Percentiles rank a stretch among this genome's conserved stretches.
phyloP scores from a whole-genome alignment of 306 rosid genomes.

The Prunus davidiana region DNA sequence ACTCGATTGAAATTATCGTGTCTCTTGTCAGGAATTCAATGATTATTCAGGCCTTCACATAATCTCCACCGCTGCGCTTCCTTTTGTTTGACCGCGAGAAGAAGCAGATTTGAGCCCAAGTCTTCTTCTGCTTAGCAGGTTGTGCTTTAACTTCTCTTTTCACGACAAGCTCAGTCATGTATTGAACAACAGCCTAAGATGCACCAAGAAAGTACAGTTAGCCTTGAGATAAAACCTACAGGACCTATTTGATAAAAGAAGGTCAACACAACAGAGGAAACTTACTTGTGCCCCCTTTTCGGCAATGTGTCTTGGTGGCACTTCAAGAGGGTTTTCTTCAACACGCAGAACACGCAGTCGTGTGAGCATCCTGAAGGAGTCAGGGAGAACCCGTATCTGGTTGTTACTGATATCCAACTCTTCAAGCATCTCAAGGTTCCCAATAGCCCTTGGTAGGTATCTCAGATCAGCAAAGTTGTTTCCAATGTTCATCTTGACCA shows the following conservation, averaged over 20 bases:
- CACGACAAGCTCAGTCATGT: slow-evolving; percentile 63
- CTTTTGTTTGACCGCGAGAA: slow-evolving; percentile 71
- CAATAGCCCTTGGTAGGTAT: slow-evolving; percentile 73
- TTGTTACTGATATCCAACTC: slow-evolving; percentile 89
- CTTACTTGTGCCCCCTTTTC: slow-evolving; percentile 84
- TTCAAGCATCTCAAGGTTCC: slow-evolving; percentile 88
- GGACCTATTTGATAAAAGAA: slow-evolving; percentile 17
- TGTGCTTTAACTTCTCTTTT: slow-evolving; percentile 53
- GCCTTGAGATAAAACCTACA: slow-evolving; percentile 1
- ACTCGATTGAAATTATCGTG: slow-evolving; percentile 32
- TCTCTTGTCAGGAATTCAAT: slow-evolving; percentile 16
- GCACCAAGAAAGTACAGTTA: slow-evolving; percentile 24
- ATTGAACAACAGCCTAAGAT: slow-evolving; percentile 85
- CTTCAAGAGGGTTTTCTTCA: slow-evolving; percentile 86
- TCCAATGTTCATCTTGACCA: slow-evolving; percentile 80
- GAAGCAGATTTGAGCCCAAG: slow-evolving; percentile 77
- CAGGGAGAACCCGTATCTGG: slow-evolving; percentile 77
- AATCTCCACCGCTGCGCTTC: slow-evolving; percentile 53
- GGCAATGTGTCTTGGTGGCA: slow-evolving; percentile 75
- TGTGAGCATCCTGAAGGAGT: slow-evolving; percentile 67
- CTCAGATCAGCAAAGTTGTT: slow-evolving; percentile 84
- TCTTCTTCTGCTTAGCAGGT: slow-evolving; percentile 60
- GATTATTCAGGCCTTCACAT: slow-evolving; percentile 48
- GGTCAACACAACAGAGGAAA: neutral
- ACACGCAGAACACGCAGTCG: slow-evolving; percentile 58